A percentile compares a stretch with the other conserved stretches of the same genome.
phyloP scores from a whole-genome alignment of 208 protist species.

The Vickermania spadyakhi region DNA sequence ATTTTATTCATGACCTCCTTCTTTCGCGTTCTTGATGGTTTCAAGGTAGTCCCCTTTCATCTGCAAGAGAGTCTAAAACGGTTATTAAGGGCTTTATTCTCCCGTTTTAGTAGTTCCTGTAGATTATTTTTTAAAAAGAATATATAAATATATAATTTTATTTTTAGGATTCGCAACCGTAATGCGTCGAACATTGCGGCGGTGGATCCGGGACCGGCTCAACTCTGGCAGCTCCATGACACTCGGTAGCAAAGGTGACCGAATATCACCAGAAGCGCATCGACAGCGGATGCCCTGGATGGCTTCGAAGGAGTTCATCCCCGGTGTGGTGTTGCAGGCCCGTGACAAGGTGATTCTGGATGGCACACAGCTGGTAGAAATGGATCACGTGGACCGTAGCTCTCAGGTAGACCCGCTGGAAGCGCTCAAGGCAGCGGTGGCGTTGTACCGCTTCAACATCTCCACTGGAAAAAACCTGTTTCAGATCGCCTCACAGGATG shows the following conservation, averaged over 20 bases:
- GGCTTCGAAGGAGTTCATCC: conserved; percentile 70
- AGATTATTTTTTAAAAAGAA: neutral
- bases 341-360: conserved; percentile 79
- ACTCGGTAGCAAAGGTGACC: conserved; percentile 63
- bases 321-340: conserved; percentile 68
- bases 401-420: conserved; percentile 79
- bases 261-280: conserved; percentile 48
- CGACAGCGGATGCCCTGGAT: conserved; percentile 86
- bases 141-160: conserved; percentile 2
- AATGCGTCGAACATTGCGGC: neutral
- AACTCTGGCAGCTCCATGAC: conserved; percentile 86
- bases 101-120: neutral
- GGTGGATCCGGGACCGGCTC: conserved; percentile 34
- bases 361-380: conserved; percentile 65
- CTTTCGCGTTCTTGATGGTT: too few relatives aligned
- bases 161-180: neutral
- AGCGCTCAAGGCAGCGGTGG: conserved; percentile 68
- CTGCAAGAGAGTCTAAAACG: neutral
- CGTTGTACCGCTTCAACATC: conserved; percentile 68
- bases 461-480: conserved; percentile 84
- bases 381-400: conserved; percentile 64
- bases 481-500: conserved; percentile 64
- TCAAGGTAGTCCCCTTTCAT: too few relatives aligned
- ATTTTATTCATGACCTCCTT: too few relatives aligned
- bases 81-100: neutral